Conservation (phyloP, 1,139 yeast species). For the Lodderomyces parapsilosis region DNA sequence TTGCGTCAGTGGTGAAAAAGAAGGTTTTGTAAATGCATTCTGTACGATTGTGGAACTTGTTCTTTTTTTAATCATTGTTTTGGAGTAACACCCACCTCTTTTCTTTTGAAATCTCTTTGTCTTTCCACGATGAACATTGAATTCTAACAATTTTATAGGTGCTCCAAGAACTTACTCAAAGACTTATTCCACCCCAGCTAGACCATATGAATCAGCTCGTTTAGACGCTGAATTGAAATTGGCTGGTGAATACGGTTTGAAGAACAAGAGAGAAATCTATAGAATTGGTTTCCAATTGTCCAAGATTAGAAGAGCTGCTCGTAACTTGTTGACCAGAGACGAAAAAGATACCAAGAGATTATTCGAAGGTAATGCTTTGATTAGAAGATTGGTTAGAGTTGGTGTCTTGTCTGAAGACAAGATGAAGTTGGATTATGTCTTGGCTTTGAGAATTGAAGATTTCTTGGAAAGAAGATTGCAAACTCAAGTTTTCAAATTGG, state of each 20-base stretch:
- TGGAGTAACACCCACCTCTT: not conserved
- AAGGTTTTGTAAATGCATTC: constrained; percentile 6
- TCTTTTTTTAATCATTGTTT: not conserved
- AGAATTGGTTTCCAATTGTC: constrained; percentile 98
- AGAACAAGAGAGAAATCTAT: constrained; percentile 99
- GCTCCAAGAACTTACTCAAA: constrained; percentile 99
- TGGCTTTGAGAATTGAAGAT: constrained; percentile 97
- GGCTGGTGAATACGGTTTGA: constrained; percentile 99
- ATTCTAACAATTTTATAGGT: constrained; percentile 52
- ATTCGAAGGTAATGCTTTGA: constrained; percentile 99
- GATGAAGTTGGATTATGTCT: constrained; percentile 99
- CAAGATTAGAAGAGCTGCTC: constrained; percentile 99
- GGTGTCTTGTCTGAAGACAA: constrained; percentile 99
- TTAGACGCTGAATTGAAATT: constrained; percentile 98
- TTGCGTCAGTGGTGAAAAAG: not conserved
- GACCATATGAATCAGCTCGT: constrained; percentile 99
- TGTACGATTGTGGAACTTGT: not conserved
- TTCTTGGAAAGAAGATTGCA: constrained; percentile 99
- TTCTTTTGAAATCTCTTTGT: constrained; percentile 1
- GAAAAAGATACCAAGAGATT: constrained; percentile 99
- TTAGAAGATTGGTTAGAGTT: constrained; percentile 95
- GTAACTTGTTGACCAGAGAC: constrained; percentile 99
- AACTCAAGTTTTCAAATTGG: constrained; percentile 99
- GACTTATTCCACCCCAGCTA: constrained; percentile 99
- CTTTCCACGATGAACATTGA: not conserved